Base-by-base conservation (phyloP, 805 yeast species). In the Tetrapisispora nanseiensis region DNA sequence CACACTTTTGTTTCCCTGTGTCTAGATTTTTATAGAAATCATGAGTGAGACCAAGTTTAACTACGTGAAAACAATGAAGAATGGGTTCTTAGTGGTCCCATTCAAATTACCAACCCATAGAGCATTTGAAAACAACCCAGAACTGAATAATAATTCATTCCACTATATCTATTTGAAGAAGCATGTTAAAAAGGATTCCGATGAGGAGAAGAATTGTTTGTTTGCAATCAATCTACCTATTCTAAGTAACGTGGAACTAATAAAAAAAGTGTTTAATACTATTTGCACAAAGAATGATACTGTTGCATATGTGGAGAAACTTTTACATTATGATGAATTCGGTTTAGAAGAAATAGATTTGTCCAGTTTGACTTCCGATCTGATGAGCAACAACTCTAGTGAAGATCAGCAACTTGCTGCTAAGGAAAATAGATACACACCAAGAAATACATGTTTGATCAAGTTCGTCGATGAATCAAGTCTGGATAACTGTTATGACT, bases 151-250 rank as follows among this genome's bases (percentile, higher is more conserved):
- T 19, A 26, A 44, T 4, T 35, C 48, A 3, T 55, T 59, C 20
- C 94, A 85, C 57, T 80, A 75, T 52, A 62, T 82, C 49, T 83
- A 70, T 53, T 62, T 75, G 51, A 82, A 82, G 60, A 83, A 79
- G 54, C 94, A 84, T 56, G 64, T 72, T 20, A 62, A 70, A 34
- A 56, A 61, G 33, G 38, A 35, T 16, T 66, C 66, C 40, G 68
- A 66, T 27, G 61, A 66, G 2, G 71, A 72, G 27, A 61, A 70
- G 18, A 72, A 73, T 40, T 68, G 83, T 23, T 60, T 89, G n/a
- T 89, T 89, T 62, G 58, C 82, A 6, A 76, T 82, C 44, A 87
- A 89, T 56, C 63, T 86, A 32, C 96, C 97, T 2, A 63, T 80
- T 19, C 71, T 73, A 44, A 70, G 86, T 6, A 68, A 71, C 20